phyloP scores from a whole-genome alignment of 257 asterid species.

The Haberlea rhodopensis region DNA sequence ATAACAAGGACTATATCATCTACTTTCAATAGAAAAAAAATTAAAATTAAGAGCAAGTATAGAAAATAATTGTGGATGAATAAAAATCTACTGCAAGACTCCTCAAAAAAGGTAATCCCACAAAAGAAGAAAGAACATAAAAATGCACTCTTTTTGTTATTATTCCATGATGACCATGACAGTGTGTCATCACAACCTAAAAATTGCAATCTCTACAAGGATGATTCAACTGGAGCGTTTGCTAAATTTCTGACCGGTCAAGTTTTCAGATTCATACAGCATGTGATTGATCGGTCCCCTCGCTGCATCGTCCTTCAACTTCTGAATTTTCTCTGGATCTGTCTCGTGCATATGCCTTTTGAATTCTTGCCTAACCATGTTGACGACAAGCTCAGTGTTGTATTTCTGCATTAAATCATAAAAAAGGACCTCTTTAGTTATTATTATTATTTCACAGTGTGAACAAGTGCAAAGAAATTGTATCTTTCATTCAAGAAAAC shows the following conservation, averaged over 20 bases:
- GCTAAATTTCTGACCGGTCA: constrained; percentile 71
- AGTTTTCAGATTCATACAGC: constrained; percentile 69
- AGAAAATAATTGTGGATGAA: no score
- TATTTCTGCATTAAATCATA: constrained; percentile 54
- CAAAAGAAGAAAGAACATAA: no score
- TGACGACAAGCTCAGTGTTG: constrained; percentile 69
- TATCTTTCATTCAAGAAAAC: neutral
- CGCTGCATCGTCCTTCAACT: constrained; percentile 86
- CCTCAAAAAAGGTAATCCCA: no score
- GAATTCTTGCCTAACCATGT: constrained; percentile 84
- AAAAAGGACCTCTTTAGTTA: constrained; percentile 20
- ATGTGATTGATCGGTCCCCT: constrained; percentile 93
- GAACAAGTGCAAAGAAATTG: neutral
- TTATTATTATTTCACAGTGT: constrained; percentile 2
- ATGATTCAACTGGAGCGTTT: constrained; percentile 35
- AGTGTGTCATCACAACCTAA: neutral
- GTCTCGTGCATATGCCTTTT: constrained; percentile 83
- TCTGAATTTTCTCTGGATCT: constrained; percentile 77
- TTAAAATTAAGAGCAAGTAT: no score
- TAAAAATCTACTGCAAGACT: no score
- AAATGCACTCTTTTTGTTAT: no score
- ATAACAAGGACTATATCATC: no score
- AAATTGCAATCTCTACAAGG: neutral
- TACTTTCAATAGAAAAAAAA: no score
- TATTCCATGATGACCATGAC: no score